Evolutionary conservation across 441 rosid genomes (phyloP).

Genomic region (Melastoma candidum): DNA sequence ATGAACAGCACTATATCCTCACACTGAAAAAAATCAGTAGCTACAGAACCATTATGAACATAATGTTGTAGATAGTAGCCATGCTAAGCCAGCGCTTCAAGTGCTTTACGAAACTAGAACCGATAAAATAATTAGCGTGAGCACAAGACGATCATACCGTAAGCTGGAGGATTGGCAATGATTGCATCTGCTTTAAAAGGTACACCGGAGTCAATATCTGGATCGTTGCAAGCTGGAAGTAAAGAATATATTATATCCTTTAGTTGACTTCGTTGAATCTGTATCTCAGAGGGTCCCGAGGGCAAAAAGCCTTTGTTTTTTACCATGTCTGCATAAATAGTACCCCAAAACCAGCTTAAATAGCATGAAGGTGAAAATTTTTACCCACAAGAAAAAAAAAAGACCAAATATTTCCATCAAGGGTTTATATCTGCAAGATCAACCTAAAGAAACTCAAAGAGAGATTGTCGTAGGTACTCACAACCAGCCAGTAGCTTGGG

Average conservation of each 20-base stretch:
- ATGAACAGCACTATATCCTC: background rate
- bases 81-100: no score
- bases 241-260: constrained; percentile 83
- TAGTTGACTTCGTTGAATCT: constrained; percentile 77
- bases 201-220: constrained; percentile 78
- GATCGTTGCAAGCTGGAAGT: constrained; percentile 90
- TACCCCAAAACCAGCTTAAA: constrained; percentile 12
- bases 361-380: no score
- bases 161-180: constrained; percentile 98
- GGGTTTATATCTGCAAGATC: background rate
- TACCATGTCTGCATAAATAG: constrained; percentile 76
- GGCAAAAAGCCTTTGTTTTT: constrained; percentile 98
- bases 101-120: no score
- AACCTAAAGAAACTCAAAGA: constrained; percentile 7
- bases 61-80: no score
- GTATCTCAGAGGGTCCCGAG: constrained; percentile 95
- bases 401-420: no score
- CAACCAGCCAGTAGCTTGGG: constrained; percentile 97
- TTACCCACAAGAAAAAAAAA: no score
- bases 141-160: constrained; percentile 38
- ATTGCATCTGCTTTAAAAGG: constrained; percentile 94
- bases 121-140: constrained; percentile 5
- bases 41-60: no score
- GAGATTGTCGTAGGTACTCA: constrained; percentile 42
- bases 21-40: no score